Evolutionary conservation across 2,329 filamentous ascomycete species (phyloP), one percentile per base, ranked within the genome.

Genomic region (Neopestalotiopsis rosae): DNA sequence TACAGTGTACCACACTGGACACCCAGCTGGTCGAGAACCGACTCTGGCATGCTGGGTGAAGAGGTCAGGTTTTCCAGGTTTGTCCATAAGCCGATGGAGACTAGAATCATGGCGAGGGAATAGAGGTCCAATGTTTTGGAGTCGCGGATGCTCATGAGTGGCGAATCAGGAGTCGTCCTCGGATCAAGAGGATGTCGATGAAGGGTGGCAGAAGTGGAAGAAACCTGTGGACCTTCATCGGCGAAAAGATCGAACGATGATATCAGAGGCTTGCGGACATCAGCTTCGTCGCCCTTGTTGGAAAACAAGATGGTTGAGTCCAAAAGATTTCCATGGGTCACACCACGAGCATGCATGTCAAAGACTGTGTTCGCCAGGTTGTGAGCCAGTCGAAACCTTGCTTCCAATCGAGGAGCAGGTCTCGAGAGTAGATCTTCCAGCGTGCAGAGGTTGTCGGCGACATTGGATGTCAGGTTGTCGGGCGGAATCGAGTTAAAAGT

Each of bases 31-130:
- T 90, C 85, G 2, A 93, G 80, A 0, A 89, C 85, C 34, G 90
- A 87, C 70, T 90, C 88, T 0, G 88, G 81, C 32, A 92, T 87
- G 75, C 85, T 85, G 13, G 89, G 78, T 0, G 81, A 80, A 59
- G 79, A 84, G 74, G 75, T 82, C 0, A 90, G 80, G 20, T 84
- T 82, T 67, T 89, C 87, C 0, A 94, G 83, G 12, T 89, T 90
- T 3, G 88, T 89, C 93, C 93, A 95, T 9, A 95, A 80, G 6
- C 93, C 93, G 66, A 95, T 89, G 6, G 93, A 93, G 2, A 94
- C 83, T 0, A 95, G 84, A 4, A 94, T 81, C 81, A 94, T 88
- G 20, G 91, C 91, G 1, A 95, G 83, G 6, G 91, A 90, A 76
- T 94, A 94, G 2, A 95, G 81, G 70, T 95, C 93, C 40, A 89